Conservation (phyloP, 192 early-diverging fungal species). For the Podila verticillata region DNA sequence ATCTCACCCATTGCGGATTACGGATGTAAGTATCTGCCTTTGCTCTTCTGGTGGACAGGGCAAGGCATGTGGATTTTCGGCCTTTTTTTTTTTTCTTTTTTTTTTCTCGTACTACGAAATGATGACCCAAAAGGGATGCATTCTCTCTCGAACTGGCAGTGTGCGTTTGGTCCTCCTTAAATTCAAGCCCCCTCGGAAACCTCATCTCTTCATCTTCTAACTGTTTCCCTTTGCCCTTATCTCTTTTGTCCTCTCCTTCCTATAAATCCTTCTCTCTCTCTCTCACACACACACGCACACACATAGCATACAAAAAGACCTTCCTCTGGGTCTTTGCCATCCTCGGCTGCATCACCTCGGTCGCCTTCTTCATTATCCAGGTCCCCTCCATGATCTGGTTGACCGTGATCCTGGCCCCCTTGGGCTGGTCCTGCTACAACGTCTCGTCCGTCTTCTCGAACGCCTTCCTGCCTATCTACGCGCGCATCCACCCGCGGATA, state of each 20-base stretch:
- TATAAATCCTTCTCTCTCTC: background rate
- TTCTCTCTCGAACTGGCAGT: background rate
- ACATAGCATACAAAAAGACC: conserved; percentile 36
- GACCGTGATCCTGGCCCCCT: conserved; percentile 16
- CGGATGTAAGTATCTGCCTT: conserved; percentile 7
- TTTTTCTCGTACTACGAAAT: background rate
- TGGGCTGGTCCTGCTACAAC: conserved; percentile 56
- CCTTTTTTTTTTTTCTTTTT: background rate
- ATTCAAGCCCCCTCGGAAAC: background rate
- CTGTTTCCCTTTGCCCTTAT: background rate
- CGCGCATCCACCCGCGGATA: conserved; percentile 51
- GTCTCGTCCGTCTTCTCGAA: conserved; percentile 60
- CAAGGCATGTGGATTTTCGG: background rate
- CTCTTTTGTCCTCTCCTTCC: background rate
- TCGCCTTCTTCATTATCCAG: conserved; percentile 34
- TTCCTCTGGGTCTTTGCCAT: conserved; percentile 41
- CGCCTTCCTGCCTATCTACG: conserved; percentile 60
- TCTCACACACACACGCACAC: no score
- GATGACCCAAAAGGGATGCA: no score
- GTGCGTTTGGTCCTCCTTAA: background rate
- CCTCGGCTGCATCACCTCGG: conserved; percentile 35
- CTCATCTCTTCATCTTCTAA: background rate
- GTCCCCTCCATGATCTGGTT: conserved; percentile 23
- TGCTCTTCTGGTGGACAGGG: background rate
- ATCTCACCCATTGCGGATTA: conserved; percentile 57